Conservation (phyloP, 176 grass and related monocot genomes). For the Coix lacrymajobi region DNA sequence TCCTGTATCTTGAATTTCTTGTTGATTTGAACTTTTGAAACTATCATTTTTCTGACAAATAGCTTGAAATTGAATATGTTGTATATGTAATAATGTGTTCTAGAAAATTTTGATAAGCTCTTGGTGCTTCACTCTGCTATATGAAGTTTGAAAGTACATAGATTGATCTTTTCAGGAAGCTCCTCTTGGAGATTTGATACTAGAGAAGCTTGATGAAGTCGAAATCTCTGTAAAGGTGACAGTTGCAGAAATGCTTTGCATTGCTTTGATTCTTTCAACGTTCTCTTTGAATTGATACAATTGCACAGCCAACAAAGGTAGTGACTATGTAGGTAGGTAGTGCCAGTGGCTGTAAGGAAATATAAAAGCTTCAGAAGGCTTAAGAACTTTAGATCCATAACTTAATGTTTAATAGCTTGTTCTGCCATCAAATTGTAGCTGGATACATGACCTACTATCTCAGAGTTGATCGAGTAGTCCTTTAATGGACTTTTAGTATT, state of each 20-base stretch:
- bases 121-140: not conserved
- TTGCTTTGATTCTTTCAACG: not conserved
- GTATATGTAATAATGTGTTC: not conserved
- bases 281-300: not conserved
- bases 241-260: not conserved
- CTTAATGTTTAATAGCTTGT: not conserved
- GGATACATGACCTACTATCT: not conserved
- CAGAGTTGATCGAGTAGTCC: not conserved
- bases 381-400: not conserved
- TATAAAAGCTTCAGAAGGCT: not conserved
- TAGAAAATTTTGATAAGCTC: not conserved
- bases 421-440: not conserved
- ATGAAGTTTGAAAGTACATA: not conserved
- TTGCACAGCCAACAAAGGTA: not conserved
- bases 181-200: constrained; percentile 43
- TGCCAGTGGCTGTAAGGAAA: too few relatives aligned
- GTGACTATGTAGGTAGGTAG: not conserved
- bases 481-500: not conserved
- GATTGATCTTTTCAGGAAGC: constrained; percentile 32
- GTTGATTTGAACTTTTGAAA: not conserved
- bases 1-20: not conserved
- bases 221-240: constrained; percentile 55
- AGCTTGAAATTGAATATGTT: not conserved
- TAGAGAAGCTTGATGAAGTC: constrained; percentile 60
- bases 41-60: not conserved